A percentile compares a stretch with the other conserved stretches of the same genome.
These are phyloP conservation scores for Chytriomyces confervae DNA, from an alignment of 192 early-diverging fungal genomes.

Conservation along the genomic window DNA sequence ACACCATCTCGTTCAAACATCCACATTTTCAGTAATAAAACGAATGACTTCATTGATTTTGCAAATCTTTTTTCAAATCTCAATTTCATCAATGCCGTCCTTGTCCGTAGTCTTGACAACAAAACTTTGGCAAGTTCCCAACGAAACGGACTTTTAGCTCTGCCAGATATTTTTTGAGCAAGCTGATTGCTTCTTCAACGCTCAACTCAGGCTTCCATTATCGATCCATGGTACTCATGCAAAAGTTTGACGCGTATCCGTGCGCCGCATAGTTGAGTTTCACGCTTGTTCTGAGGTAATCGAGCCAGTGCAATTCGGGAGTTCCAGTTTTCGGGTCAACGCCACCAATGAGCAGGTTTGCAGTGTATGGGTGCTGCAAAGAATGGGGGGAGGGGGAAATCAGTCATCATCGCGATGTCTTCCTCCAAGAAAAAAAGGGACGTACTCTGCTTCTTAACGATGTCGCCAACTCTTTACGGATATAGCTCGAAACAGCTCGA, in stretches of 20 bases:
- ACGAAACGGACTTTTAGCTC: conserved; percentile 87
- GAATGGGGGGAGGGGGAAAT: too few relatives aligned
- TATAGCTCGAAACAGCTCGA: conserved; percentile 79
- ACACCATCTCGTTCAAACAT: too few relatives aligned
- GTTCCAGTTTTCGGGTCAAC: conserved; percentile 73
- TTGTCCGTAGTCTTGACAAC: conserved; percentile 84
- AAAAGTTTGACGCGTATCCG: conserved; percentile 89
- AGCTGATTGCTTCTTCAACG: conserved; percentile 77
- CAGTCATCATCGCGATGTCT: too few relatives aligned
- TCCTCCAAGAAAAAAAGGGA: conserved; percentile 21
- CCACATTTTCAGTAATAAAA: too few relatives aligned
- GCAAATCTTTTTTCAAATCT: conserved; percentile 2
- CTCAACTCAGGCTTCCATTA: conserved; percentile 83
- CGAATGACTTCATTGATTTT: too few relatives aligned
- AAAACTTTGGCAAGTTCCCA: conserved; percentile 81
- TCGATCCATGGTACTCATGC: conserved; percentile 88
- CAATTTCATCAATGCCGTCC: conserved; percentile 70
- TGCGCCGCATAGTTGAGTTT: conserved; percentile 91
- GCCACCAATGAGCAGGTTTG: conserved; percentile 89
- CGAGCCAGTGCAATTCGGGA: conserved; percentile 88
- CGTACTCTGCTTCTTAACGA: conserved; percentile 73
- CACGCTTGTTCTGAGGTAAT: too few relatives aligned
- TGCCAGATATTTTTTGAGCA: conserved; percentile 81
- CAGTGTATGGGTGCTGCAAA: conserved; percentile 79
- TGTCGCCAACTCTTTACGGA: conserved; percentile 84